These are phyloP conservation scores for Medicago truncatula DNA, from an alignment of 306 rosid genomes.

Conservation along the genomic window MtrunA17r5.0-ANR NC_053049.1:10366501-10367000, in stretches of 20 bases:
- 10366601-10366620: background rate
- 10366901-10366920: slow-evolving; percentile 9
- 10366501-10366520: no score
- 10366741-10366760: slow-evolving; percentile 34
- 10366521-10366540: background rate
- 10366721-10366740: slow-evolving; percentile 36
- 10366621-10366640: background rate
- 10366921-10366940: slow-evolving; percentile 16
- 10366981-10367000: slow-evolving; percentile 4
- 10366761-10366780: slow-evolving; percentile 62
- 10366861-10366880: slow-evolving; percentile 48
- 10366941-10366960: slow-evolving; percentile 29
- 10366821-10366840: slow-evolving; percentile 10
- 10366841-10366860: slow-evolving; percentile 41
- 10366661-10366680: no score
- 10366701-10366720: background rate
- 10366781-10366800: slow-evolving; percentile 51
- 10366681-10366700: no score
- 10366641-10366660: background rate
- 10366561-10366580: background rate
- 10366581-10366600: background rate
- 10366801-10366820: slow-evolving; percentile 16
- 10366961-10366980: slow-evolving; percentile 42
- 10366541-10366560: background rate
- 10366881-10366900: slow-evolving; percentile 1